A percentile compares a stretch with the other conserved stretches of the same genome.
Conservation (phyloP, 768 basidiomycete species). For the Phanerochaete sordida region DNA sequence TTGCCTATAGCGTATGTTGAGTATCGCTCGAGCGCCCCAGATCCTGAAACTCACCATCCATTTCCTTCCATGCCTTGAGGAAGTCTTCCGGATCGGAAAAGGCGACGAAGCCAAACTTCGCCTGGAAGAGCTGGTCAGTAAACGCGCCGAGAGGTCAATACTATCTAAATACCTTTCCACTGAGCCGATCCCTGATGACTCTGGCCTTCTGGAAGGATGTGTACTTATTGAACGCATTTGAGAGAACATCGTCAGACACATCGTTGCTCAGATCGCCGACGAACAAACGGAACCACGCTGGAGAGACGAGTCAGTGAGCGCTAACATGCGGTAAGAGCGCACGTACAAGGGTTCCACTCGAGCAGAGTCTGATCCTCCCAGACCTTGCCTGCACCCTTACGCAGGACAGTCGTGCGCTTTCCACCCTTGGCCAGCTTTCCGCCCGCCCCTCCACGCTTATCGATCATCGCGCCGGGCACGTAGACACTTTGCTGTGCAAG, state of each 20-base stretch:
- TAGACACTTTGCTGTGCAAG: constrained; percentile 90
- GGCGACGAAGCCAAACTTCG: constrained; percentile 95
- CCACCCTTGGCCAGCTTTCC: constrained; percentile 87
- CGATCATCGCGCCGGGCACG: constrained; percentile 87
- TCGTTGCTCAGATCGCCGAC: constrained; percentile 98
- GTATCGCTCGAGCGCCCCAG: neutral
- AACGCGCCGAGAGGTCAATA: constrained; percentile 6
- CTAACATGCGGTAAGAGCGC: neutral
- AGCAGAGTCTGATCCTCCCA: constrained; percentile 98
- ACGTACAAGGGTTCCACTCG: constrained; percentile 92
- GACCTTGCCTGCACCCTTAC: constrained; percentile 93
- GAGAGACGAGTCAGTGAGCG: constrained; percentile 9
- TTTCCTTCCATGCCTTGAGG: constrained; percentile 97
- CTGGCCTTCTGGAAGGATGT: constrained; percentile 91
- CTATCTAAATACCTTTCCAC: constrained; percentile 68
- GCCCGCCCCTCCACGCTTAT: constrained; percentile 81
- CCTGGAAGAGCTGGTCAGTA: constrained; percentile 40
- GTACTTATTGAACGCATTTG: constrained; percentile 93
- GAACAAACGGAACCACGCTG: constrained; percentile 97
- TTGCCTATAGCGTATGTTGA: constrained; percentile 55
- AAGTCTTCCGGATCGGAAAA: constrained; percentile 99
- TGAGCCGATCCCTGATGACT: constrained; percentile 91
- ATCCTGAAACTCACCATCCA: constrained; percentile 72
- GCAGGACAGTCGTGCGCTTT: constrained; percentile 88
- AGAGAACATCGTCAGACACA: constrained; percentile 91